These are phyloP conservation scores for Phaffomyces antillensis DNA, from an alignment of 805 yeast genomes.

Conservation along the genomic window DNA sequence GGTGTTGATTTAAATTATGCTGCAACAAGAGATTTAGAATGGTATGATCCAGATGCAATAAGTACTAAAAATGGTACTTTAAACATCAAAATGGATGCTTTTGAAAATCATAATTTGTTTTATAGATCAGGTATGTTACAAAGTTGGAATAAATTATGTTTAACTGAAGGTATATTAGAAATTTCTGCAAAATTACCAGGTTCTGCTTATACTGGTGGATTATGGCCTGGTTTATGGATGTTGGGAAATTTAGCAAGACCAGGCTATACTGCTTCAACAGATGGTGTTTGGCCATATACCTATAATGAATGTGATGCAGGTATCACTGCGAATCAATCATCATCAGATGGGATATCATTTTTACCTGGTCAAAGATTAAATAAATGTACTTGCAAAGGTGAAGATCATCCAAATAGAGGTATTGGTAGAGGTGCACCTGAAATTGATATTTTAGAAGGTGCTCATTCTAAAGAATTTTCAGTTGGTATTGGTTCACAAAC, in stretches of 20 bases:
- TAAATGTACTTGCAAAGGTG: constrained; percentile 37
- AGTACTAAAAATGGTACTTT: constrained; percentile 36
- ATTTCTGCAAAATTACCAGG: constrained; percentile 37
- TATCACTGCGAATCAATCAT: constrained; percentile 41
- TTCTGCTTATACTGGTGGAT: constrained; percentile 34
- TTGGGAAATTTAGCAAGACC: constrained; percentile 45
- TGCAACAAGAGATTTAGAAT: constrained; percentile 43
- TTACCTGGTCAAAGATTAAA: constrained; percentile 39
- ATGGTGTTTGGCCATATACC: constrained; percentile 46
- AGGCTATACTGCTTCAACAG: constrained; percentile 39
- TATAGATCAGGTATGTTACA: constrained; percentile 44
- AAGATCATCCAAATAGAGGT: constrained; percentile 41
- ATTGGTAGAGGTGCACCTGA: constrained; percentile 45
- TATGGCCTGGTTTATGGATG: constrained; percentile 48
- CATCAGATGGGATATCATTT: constrained; percentile 40
- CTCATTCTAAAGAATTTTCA: constrained; percentile 24
- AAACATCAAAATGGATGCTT: constrained; percentile 33
- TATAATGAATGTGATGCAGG: constrained; percentile 44
- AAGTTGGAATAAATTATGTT: constrained; percentile 41
- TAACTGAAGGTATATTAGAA: constrained; percentile 34
- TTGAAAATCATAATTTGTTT: constrained; percentile 34
- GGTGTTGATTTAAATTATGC: constrained; percentile 39
- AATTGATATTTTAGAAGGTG: constrained; percentile 44
- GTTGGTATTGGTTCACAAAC: constrained; percentile 44
- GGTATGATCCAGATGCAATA: constrained; percentile 46